phyloP scores from a whole-genome alignment of 129 eudicot genomes.

The Pittosporum tobira region DNA sequence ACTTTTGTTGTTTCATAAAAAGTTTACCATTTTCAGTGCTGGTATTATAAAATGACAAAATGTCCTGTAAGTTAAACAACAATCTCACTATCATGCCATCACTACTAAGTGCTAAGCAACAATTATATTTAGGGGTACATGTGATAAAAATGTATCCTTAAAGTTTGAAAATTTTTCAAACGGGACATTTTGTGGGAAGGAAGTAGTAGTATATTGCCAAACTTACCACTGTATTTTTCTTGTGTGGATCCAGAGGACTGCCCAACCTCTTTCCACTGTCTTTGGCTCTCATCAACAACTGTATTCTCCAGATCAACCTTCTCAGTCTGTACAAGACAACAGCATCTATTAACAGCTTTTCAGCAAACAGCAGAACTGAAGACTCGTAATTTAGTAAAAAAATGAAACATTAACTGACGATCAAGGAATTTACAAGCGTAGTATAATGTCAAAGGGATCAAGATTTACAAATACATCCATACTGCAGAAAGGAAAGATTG shows the following conservation, averaged over 20 bases:
- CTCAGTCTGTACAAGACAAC: conserved; percentile 68
- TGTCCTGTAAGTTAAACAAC: no score
- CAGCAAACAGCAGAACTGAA: neutral
- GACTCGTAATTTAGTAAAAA: neutral
- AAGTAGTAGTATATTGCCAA: no score
- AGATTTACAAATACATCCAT: conserved; percentile 1
- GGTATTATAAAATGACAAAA: no score
- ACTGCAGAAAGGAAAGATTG: neutral
- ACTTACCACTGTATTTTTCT: conserved; percentile 76
- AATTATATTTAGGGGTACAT: no score
- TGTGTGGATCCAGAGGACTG: conserved; percentile 46
- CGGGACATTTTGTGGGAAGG: no score
- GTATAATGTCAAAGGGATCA: neutral
- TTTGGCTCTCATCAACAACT: conserved; percentile 94
- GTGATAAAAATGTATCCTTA: no score
- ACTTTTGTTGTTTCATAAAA: no score
- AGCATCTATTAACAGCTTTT: neutral
- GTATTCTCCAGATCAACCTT: conserved; percentile 98
- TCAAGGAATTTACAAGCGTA: neutral
- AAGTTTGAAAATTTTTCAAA: no score
- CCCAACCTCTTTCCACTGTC: conserved; percentile 58
- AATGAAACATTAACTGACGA: neutral
- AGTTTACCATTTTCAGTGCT: no score
- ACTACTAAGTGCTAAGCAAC: no score
- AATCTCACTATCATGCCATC: no score